phyloP scores from a whole-genome alignment of 1,284 basidiomycete species.

The Waitea zeae region DNA sequence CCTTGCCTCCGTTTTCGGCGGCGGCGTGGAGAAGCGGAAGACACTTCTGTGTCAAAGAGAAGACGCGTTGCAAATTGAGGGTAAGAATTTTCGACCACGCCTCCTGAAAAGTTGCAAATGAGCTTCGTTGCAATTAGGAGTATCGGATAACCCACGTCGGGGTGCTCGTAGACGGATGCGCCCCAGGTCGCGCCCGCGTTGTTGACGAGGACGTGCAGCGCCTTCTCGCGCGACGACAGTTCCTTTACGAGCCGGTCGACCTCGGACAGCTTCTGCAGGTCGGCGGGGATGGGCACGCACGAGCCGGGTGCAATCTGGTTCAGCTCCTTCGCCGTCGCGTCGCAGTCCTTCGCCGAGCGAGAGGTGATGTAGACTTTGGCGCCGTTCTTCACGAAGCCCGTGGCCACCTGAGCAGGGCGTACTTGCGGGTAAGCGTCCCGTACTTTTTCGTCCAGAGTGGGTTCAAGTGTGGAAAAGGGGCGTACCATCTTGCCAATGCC shows the following conservation, averaged over 20 bases:
- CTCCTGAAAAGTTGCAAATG: slow-evolving; percentile 27
- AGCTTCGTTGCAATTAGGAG: slow-evolving; percentile 9
- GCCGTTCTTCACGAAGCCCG: slow-evolving; percentile 48
- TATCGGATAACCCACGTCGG: slow-evolving; percentile 14
- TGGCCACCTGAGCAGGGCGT: slow-evolving; percentile 38
- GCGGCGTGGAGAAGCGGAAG: slow-evolving; percentile 41
- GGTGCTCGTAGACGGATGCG: slow-evolving; percentile 34
- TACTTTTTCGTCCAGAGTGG: too few species aligned
- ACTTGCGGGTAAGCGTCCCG: too few species aligned
- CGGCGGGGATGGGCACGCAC: slow-evolving; percentile 41
- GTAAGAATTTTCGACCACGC: slow-evolving; percentile 45
- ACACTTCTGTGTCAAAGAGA: slow-evolving; percentile 51
- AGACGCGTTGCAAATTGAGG: slow-evolving; percentile 53
- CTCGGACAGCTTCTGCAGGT: slow-evolving; percentile 41
- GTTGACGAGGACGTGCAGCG: slow-evolving; percentile 46
- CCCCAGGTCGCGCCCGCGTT: slow-evolving; percentile 57
- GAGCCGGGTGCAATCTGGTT: slow-evolving; percentile 33
- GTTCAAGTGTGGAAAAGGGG: too few species aligned
- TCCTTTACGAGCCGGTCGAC: slow-evolving; percentile 36
- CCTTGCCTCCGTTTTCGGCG: slow-evolving; percentile 24
- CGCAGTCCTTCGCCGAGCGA: slow-evolving; percentile 37
- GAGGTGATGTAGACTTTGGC: slow-evolving; percentile 60
- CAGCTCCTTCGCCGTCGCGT: slow-evolving; percentile 36
- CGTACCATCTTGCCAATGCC: slow-evolving; percentile 53
- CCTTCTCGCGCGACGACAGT: slow-evolving; percentile 30